Conservation (phyloP, 306 rosid genomes). For the Medicago ruthenica region DNA sequence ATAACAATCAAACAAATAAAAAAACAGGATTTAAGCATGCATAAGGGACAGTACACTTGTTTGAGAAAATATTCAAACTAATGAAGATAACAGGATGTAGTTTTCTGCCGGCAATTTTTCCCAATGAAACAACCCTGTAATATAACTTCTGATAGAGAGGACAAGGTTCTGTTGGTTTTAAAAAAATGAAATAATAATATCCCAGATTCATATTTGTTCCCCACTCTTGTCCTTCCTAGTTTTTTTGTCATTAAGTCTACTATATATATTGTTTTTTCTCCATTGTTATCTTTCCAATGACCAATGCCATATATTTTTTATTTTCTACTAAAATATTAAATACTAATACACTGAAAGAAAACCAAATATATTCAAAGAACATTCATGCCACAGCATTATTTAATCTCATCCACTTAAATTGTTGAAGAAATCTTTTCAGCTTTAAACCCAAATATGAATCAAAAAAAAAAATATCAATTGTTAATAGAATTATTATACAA, state of each 20-base stretch:
- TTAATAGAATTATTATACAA: not conserved
- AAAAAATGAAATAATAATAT: not conserved
- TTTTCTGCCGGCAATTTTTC: conserved; percentile 3
- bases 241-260: conserved; percentile 2
- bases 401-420: conserved; percentile 29
- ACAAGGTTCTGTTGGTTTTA: not conserved
- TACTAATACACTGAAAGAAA: conserved; percentile 3
- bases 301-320: not conserved
- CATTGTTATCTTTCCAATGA: conserved; percentile 6
- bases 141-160: not conserved
- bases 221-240: not conserved
- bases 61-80: conserved; percentile 9
- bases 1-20: conserved; percentile 34
- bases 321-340: conserved; percentile 15
- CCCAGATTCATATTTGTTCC: not conserved
- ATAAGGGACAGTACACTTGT: conserved; percentile 8
- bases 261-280: not conserved
- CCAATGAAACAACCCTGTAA: conserved; percentile 15
- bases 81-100: not conserved
- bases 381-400: conserved; percentile 26
- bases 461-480: not conserved
- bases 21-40: conserved; percentile 28
- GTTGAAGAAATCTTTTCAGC: not conserved
- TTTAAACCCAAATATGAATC: conserved; percentile 8
- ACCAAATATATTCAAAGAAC: conserved; percentile 25